Evolutionary conservation across 139 green algal species (phyloP).

Genomic region (Tetradesmus lagerheimii): DNA sequence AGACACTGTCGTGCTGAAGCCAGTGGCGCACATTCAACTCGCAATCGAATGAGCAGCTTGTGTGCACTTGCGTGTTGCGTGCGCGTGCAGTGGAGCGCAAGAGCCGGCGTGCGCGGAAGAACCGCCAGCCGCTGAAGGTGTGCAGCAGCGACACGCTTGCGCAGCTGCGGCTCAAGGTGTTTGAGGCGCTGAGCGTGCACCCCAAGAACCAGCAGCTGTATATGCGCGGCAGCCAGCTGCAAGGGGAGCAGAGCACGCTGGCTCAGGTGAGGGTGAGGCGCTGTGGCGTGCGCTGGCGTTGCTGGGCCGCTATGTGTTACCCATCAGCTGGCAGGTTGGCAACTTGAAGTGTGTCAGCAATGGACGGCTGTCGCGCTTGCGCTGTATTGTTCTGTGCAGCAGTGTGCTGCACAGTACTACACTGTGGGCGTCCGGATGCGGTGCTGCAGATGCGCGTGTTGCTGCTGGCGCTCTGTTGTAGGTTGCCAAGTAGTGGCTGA

Average conservation of each 20-base stretch:
- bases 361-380: no score
- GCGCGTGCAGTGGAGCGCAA: conserved; percentile 16
- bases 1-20: no score
- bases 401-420: no score
- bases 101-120: conserved; percentile 50
- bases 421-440: no score
- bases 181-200: conserved; percentile 71
- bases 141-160: conserved; percentile 47
- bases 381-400: no score
- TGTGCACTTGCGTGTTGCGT: not conserved
- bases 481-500: not conserved
- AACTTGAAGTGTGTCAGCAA: no score
- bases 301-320: not conserved
- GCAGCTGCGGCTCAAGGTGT: conserved; percentile 65
- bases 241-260: conserved; percentile 42
- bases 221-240: conserved; percentile 45
- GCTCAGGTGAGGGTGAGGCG: conserved; percentile 33
- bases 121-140: conserved; percentile 57
- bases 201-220: conserved; percentile 68
- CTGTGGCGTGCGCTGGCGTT: not conserved
- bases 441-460: no score
- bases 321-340: no score
- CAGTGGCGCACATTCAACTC: no score
- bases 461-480: no score
- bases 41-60: no score